Evolutionary conservation across 495 filamentous ascomycete species (phyloP).

Genomic region (Stereocaulon alpinum): DNA sequence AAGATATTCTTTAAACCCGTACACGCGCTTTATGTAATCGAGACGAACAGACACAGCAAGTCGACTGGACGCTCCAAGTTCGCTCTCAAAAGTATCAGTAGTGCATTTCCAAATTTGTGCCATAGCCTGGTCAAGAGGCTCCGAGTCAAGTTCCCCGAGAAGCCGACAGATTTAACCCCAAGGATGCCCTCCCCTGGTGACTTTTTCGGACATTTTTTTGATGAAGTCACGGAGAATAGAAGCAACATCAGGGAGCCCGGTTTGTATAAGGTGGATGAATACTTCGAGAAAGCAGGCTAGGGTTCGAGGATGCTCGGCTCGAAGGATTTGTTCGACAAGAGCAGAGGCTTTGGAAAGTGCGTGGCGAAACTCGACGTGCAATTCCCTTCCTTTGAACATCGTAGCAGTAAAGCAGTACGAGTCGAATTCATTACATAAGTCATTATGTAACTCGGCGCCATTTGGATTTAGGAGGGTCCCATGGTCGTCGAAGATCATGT

Average conservation of each 20-base stretch:
- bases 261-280: slow-evolving; percentile 16
- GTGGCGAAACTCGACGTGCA: slow-evolving; percentile 13
- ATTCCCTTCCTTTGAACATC: slow-evolving; percentile 11
- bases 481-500: too few relatives aligned
- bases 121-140: slow-evolving; percentile 17
- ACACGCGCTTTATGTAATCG: slow-evolving; percentile 15
- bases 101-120: slow-evolving; percentile 18
- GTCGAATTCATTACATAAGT: slow-evolving; percentile 2
- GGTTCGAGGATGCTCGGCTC: slow-evolving; percentile 14
- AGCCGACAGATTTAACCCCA: slow-evolving; percentile 15
- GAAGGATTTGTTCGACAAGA: slow-evolving; percentile 17
- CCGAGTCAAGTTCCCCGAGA: slow-evolving; percentile 15
- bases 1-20: slow-evolving; percentile 1
- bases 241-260: slow-evolving; percentile 12
- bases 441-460: too few relatives aligned
- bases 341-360: slow-evolving; percentile 14
- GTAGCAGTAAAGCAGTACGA: slow-evolving; percentile 17
- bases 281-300: slow-evolving; percentile 17
- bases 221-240: slow-evolving; percentile 13
- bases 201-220: slow-evolving; percentile 17
- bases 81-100: slow-evolving; percentile 16
- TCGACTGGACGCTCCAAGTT: slow-evolving; percentile 14
- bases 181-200: slow-evolving; percentile 15
- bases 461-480: too few relatives aligned
- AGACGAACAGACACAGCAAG: slow-evolving; percentile 16